phyloP scores from a whole-genome alignment of 495 filamentous ascomycete species.

The Cercophora scortea region DNA sequence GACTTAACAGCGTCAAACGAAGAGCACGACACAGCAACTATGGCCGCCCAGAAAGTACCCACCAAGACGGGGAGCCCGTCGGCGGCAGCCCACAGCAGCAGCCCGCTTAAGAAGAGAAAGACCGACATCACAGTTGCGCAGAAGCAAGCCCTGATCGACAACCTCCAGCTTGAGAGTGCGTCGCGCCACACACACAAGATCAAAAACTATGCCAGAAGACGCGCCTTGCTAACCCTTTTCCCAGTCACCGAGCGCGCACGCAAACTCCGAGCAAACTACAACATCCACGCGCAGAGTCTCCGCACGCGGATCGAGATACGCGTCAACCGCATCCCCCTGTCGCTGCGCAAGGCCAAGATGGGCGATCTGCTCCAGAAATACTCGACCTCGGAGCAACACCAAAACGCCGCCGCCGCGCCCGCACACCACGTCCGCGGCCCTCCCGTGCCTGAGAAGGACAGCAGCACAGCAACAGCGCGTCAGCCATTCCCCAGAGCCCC shows the following conservation, averaged over 20 bases:
- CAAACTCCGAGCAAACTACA: slow-evolving; percentile 85
- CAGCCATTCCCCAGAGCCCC: slow-evolving; percentile 4
- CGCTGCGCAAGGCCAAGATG: slow-evolving; percentile 74
- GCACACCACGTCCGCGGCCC: slow-evolving; percentile 6
- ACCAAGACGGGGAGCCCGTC: slow-evolving; percentile 36
- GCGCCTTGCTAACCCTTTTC: slow-evolving; percentile 9
- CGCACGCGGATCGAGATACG: slow-evolving; percentile 85
- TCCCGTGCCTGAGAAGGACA: slow-evolving; percentile 29
- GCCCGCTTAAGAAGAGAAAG: slow-evolving; percentile 52
- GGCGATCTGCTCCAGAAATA: slow-evolving; percentile 61
- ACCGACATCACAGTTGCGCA: slow-evolving; percentile 62
- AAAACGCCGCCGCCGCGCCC: background rate
- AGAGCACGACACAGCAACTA: slow-evolving; percentile 21
- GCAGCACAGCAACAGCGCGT: background rate
- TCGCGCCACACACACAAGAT: slow-evolving; percentile 2
- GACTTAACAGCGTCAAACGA: slow-evolving; percentile 30
- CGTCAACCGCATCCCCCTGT: slow-evolving; percentile 82
- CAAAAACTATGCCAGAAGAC: background rate
- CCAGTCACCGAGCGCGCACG: slow-evolving; percentile 86
- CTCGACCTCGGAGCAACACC: slow-evolving; percentile 16
- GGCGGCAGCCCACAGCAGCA: slow-evolving; percentile 38
- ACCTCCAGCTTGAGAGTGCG: slow-evolving; percentile 87
- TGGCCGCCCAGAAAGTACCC: slow-evolving; percentile 24
- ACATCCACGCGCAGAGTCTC: slow-evolving; percentile 75
- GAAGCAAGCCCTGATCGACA: slow-evolving; percentile 86